Evolutionary conservation across 2,329 filamentous ascomycete species (phyloP), one percentile per base, ranked within the genome.

Genomic region (Exophiala alcalophila): DNA sequence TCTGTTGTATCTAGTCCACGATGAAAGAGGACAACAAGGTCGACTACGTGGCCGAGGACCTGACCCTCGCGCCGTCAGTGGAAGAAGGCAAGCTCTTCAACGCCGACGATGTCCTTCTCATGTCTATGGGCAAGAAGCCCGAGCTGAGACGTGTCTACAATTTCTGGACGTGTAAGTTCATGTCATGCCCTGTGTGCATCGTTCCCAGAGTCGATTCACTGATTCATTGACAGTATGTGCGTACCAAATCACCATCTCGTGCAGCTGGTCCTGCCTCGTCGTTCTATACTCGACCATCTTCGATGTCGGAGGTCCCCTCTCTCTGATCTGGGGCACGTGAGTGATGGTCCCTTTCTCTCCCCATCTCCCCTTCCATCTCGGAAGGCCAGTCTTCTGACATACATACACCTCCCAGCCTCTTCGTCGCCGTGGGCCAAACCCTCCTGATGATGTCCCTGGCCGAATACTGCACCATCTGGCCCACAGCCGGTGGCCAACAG

Each of bases 81-180:
- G 49, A 48, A 21, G 44, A 45, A 7, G 40, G 35, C 27, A 49
- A 49, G 23, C 42, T 40, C 3, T 5, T 51, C n/a, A 45, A 21
- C 26, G 49, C 40, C 30, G 49, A 51, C 25, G 49, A 51, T 45
- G 44, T 45, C 11, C 34, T 49, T 11, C 44, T 51, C 27, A 44
- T 51, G 44, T 49, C 44, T 9, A 51, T 51, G 49, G 49, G 49
- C 45, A 51, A 51, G 41, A 48, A 45, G 40, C 49, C 49, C 26
- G 49, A 51, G 27, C 27, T 51, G 40, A 35, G 28, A 29, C 49
- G 49, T 19, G 49, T 51, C 23, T 51, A 48, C 40, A 51, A 51
- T 14, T 51, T 51, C 38, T 51, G 49, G 49, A 51, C 44, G 15
- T 23, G 46, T 49, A 40, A 23, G 46, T 48, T 11, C n/a, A 16